Evolutionary conservation across 306 rosid species (phyloP).

Genomic region (Potentilla sterilis): DNA sequence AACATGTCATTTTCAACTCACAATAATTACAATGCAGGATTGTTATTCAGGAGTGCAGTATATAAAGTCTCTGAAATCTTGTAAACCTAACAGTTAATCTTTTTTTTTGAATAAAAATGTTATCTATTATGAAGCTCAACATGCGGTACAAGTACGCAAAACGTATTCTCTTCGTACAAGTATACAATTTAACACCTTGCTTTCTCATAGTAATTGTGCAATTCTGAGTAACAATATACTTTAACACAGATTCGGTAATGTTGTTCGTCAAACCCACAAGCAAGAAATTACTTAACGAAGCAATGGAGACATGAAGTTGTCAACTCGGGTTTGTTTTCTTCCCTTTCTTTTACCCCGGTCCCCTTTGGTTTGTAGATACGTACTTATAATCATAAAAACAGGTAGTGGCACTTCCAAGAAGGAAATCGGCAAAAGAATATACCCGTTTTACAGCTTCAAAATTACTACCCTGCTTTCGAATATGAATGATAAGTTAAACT

Average conservation of each 20-base stretch:
- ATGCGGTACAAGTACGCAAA: no score
- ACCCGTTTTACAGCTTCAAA: neutral
- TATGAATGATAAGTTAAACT: conserved; percentile 16
- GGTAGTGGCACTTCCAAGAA: neutral
- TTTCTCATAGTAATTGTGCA: neutral
- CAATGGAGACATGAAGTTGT: no score
- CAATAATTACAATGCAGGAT: no score
- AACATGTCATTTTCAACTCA: neutral
- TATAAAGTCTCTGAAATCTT: no score
- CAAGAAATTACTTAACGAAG: no score
- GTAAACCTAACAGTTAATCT: no score
- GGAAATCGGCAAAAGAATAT: neutral
- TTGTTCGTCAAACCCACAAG: neutral
- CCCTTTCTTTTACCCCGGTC: neutral
- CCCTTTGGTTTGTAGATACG: no score
- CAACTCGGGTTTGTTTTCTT: neutral
- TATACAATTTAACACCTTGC: no score
- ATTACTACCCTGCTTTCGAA: neutral
- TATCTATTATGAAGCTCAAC: no score
- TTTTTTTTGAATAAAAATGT: no score
- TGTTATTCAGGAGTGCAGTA: no score
- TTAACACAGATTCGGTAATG: neutral
- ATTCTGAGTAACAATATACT: neutral
- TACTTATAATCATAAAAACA: neutral
- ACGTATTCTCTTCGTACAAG: no score